Conservation (phyloP, 2,329 filamentous ascomycete species). For the Sclerotinia spermophila region DNA sequence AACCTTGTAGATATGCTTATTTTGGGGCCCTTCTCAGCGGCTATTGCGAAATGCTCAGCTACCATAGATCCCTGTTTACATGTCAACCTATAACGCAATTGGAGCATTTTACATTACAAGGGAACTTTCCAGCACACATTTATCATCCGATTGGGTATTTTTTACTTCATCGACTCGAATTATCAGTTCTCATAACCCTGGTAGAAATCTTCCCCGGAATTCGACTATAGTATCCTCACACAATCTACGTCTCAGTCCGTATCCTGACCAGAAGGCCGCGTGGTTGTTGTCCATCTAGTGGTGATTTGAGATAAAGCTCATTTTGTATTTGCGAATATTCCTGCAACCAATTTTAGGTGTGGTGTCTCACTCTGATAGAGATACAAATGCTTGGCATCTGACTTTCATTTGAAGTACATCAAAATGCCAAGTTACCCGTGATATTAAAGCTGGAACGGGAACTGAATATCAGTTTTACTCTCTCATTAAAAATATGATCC, state of each 20-base stretch:
- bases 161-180: background rate
- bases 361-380: background rate
- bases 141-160: background rate
- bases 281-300: background rate
- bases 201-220: background rate
- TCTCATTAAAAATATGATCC: background rate
- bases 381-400: background rate
- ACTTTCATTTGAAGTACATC: background rate
- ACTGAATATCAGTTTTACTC: background rate
- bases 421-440: background rate
- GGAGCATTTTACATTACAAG: background rate
- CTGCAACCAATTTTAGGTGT: background rate
- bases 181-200: background rate
- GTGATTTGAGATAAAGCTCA: background rate
- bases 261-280: background rate
- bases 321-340: background rate
- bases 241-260: background rate
- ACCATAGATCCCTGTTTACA: background rate
- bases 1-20: background rate
- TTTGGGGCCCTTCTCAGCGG: background rate
- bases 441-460: background rate
- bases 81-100: background rate
- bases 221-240: background rate
- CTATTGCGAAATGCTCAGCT: background rate
- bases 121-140: background rate